Base-by-base conservation (phyloP, 345 rosid species). In the Psidium guajava region DNA sequence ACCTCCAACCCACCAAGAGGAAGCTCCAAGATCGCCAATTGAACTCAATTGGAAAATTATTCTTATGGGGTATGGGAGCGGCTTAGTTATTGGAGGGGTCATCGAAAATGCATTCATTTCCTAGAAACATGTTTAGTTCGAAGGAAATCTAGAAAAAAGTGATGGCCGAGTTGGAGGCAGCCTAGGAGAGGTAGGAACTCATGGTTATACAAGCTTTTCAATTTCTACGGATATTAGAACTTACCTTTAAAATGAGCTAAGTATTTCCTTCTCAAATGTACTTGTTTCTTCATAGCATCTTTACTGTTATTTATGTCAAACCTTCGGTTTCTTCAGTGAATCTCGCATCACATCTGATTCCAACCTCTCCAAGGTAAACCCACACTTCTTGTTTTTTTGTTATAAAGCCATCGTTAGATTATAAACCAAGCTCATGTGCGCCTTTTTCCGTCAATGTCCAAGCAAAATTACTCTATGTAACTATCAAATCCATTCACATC, bases 61-160 rank as follows among this genome's bases (percentile, higher is more conserved):
- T 47, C 0, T 87, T 64, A 40, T 84, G 11, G 90, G 91, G 22
- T 90, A 49, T 18, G 87, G 84, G 85, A 51, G 88, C 2, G 83
- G 92, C 8, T n/a, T 88, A 13, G 50, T 86, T 0, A 22, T 82
- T 40, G 90, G 90, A 25, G 15, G 53, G n/a, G 59, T 56, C 40
- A 16, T 75, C 18, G 89, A 85, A 55, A 13, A 64, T 75, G 51
- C 32, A 6, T 64, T 83, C 52, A 52, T 10, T n/a, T 27, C 59
- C 1, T 73, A 12, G 27, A 77, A 87, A 57, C 57, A 69, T 7
- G 58, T 49, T 40, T 86, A 89, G 89, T n/a, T 89, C 52, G 57
- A 21, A 50, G 55, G 5, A 27, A 84, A 40, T 36, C 61, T 8
- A 58, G 47, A 13, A 54, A 49, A 4, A 52, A 6, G 73, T 24